Evolutionary conservation across 768 basidiomycete genomes (phyloP), one percentile per base, ranked within the genome.

Genomic region (Cystobasidiopsis lactophilus): DNA sequence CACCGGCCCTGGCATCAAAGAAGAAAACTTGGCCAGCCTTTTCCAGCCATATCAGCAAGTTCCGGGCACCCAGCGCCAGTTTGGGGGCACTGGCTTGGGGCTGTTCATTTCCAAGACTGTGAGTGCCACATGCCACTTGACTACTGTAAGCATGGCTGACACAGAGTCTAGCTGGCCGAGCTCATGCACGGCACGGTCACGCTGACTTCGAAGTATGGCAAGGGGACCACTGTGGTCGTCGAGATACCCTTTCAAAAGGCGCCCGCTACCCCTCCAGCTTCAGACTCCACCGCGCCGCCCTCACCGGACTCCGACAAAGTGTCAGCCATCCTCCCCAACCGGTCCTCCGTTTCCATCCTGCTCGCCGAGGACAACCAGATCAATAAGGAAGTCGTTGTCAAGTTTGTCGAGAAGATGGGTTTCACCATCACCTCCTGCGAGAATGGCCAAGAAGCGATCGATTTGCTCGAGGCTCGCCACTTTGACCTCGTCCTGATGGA

Each of bases 291-390:
- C n/a, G n/a, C n/a, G n/a, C n/a, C n/a, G n/a, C n/a, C n/a, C n/a
- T n/a, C 27, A 13, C 31, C 21, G 2, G 40, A 39, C 21, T 31
- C 30, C 11, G 21, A 49, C 1, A 9, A 16, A 18, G 29, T n/a
- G 1, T 41, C 11, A 43, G 23, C 41, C 41, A 7, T 18, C 10
- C 27, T 19, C 41, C 19, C 27, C 27, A 14, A 31, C 24, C n/a
- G 46, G 18, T 14, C 19, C 38, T 5, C 4, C 3, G 13, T 21
- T 19, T 33, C 39, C 26, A 40, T 59, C 37, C 52, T 56, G 31
- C 27, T 57, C 19, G 58, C 57, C 39, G 60, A 61, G 24, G 60
- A 61, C 43, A 61, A 61, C 46, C 47, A 49, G 39, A 37, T 61
- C n/a, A 54, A 56, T 37, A 35, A 55, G 0, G 26, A 44, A 14